These are phyloP conservation scores for Aspergillus latus DNA, from an alignment of 2,329 filamentous ascomycete species.

Conservation along the genomic window DNA sequence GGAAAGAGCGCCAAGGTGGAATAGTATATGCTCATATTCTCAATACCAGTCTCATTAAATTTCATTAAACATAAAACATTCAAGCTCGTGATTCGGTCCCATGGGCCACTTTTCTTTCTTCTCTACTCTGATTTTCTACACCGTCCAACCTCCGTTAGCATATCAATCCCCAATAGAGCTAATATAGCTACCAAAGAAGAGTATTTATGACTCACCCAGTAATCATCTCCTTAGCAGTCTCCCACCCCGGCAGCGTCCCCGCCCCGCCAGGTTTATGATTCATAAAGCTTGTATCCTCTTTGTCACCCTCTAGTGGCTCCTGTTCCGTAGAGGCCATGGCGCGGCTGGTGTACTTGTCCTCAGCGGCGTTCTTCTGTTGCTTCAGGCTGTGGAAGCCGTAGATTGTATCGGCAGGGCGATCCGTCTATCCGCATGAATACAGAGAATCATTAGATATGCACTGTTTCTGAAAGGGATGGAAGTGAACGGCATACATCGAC, in stretches of 20 bases:
- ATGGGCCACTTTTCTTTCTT: background rate
- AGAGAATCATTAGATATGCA: background rate
- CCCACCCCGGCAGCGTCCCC: constrained; percentile 34
- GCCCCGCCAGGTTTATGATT: constrained; percentile 26
- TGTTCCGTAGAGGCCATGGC: constrained; percentile 11
- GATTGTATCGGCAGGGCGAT: constrained; percentile 26
- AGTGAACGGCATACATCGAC: constrained; percentile 20
- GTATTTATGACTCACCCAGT: background rate
- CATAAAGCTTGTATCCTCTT: constrained; percentile 38
- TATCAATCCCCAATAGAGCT: background rate
- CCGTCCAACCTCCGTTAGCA: background rate
- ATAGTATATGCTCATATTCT: constrained; percentile 13
- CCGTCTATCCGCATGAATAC: constrained; percentile 15
- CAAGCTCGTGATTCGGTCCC: background rate
- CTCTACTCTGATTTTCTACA: background rate
- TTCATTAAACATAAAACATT: constrained; percentile 4
- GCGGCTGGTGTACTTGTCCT: constrained; percentile 21
- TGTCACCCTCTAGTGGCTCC: constrained; percentile 24
- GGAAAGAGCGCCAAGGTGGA: constrained; percentile 44
- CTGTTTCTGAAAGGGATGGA: background rate
- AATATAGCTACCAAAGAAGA: background rate
- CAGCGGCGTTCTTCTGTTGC: constrained; percentile 30
- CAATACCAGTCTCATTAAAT: background rate
- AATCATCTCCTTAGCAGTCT: constrained; percentile 25
- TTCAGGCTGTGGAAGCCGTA: constrained; percentile 29